A percentile compares a stretch with the other conserved stretches of the same genome.
phyloP scores from a whole-genome alignment of 768 basidiomycete genomes.

The Mycena rosella region DNA sequence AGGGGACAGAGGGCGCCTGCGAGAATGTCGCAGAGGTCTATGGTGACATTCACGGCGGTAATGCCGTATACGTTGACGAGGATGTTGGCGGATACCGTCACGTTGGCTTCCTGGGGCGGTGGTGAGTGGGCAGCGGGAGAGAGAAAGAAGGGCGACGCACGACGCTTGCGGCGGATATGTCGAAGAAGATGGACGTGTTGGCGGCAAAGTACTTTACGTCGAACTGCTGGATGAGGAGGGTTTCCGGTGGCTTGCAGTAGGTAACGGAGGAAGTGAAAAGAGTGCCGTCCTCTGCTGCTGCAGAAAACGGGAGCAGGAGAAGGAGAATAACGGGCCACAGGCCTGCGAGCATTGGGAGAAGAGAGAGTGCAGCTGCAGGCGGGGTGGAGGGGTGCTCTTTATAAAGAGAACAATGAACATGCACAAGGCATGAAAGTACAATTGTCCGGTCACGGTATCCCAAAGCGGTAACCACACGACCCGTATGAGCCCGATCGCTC shows the following conservation, averaged over 20 bases:
- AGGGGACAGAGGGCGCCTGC: constrained; percentile 86
- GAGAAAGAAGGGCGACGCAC: constrained; percentile 58
- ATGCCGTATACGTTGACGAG: constrained; percentile 91
- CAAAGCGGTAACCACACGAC: too few species aligned
- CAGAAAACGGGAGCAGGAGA: constrained; percentile 5
- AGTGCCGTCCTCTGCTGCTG: constrained; percentile 33
- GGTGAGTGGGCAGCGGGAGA: constrained; percentile 29
- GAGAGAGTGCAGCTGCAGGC: neutral
- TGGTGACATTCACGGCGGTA: constrained; percentile 83
- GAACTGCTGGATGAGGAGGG: constrained; percentile 83
- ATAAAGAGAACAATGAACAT: too few species aligned
- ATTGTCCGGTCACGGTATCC: too few species aligned
- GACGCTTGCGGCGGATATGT: constrained; percentile 88
- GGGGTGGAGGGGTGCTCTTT: neutral
- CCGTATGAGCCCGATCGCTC: too few species aligned
- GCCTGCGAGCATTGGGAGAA: constrained; percentile 26
- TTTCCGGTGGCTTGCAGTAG: constrained; percentile 86
- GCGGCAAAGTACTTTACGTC: constrained; percentile 77
- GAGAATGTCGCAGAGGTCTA: constrained; percentile 87
- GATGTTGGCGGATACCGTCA: constrained; percentile 87
- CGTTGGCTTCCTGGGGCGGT: constrained; percentile 68
- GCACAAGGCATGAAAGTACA: too few species aligned
- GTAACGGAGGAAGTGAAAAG: constrained; percentile 85
- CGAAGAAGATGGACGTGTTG: constrained; percentile 85
- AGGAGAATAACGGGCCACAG: constrained; percentile 60